These are phyloP conservation scores for Populus hybrid DNA, from an alignment of 441 rosid species.

Conservation along the genomic window DNA sequence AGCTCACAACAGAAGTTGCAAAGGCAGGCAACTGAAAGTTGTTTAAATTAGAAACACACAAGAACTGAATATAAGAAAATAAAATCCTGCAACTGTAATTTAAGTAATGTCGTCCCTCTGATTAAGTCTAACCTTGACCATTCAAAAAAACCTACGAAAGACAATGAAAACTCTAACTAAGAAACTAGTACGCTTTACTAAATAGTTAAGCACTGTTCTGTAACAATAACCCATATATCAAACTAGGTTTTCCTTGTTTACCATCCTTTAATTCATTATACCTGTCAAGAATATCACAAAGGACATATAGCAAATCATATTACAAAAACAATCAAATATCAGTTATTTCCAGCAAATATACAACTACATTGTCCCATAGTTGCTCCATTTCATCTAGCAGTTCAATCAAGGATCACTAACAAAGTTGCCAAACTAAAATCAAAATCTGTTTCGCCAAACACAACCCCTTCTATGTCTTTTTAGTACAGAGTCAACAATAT, in stretches of 20 bases:
- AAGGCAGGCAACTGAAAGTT: neutral
- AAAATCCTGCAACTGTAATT: neutral
- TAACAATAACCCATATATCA: neutral
- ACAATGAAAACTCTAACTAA: neutral
- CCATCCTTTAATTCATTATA: no score
- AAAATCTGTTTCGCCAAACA: no score
- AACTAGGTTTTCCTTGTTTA: no score
- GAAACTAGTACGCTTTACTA: neutral
- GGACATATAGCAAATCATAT: neutral
- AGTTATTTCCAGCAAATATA: neutral
- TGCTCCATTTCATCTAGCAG: no score
- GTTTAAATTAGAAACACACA: no score
- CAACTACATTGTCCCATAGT: neutral
- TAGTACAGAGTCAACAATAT: neutral
- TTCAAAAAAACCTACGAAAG: no score
- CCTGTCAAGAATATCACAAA: neutral
- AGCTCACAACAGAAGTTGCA: neutral
- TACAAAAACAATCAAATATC: neutral
- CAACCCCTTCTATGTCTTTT: neutral
- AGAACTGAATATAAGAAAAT: neutral
- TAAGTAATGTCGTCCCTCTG: neutral
- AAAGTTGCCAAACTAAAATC: neutral
- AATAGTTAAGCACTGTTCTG: neutral
- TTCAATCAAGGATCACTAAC: no score
- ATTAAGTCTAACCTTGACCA: neutral